Evolutionary conservation across 1,284 basidiomycete species (phyloP).

Genomic region (Phylloboletellus chloephorus): DNA sequence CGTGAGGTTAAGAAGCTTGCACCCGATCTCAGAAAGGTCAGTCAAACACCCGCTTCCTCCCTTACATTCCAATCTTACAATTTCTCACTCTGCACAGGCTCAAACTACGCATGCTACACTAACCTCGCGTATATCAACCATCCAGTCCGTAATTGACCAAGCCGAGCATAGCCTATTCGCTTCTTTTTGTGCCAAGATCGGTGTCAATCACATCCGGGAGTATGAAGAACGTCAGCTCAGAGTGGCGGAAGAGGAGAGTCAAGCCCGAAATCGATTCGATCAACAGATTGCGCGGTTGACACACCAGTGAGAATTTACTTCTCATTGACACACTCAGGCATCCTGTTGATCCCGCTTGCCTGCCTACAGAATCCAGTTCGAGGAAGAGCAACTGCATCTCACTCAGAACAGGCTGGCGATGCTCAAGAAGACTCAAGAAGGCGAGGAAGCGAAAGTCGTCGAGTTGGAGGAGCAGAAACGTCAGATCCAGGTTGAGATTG

Average conservation of each 20-base stretch:
- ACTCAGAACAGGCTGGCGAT: slow-evolving; percentile 60
- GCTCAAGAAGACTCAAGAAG: slow-evolving; percentile 49
- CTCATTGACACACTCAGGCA: slow-evolving; percentile 2
- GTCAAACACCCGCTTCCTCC: slow-evolving; percentile 1
- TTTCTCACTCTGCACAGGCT: slow-evolving; percentile 36
- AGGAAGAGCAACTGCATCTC: slow-evolving; percentile 64
- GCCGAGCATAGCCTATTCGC: slow-evolving; percentile 83
- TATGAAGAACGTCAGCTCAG: slow-evolving; percentile 93
- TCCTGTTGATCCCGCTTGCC: slow-evolving; percentile 6
- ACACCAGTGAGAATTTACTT: slow-evolving; percentile 70
- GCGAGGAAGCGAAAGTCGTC: slow-evolving; percentile 54
- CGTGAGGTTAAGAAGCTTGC: slow-evolving; percentile 61
- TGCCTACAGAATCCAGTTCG: slow-evolving; percentile 64
- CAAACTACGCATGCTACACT: slow-evolving; percentile 49
- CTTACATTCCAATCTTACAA: neutral
- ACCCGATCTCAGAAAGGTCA: slow-evolving; percentile 66
- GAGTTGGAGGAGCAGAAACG: slow-evolving; percentile 56
- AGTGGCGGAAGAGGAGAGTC: slow-evolving; percentile 81
- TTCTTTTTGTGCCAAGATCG: slow-evolving; percentile 78
- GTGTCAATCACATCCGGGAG: slow-evolving; percentile 82
- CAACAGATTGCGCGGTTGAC: slow-evolving; percentile 83
- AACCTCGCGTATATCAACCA: slow-evolving; percentile 49
- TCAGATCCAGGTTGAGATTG: slow-evolving; percentile 60
- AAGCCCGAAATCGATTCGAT: slow-evolving; percentile 79
- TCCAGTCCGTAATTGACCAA: slow-evolving; percentile 59